phyloP scores from a whole-genome alignment of 768 basidiomycete species.

The Mrakia hoshinonis region DNA sequence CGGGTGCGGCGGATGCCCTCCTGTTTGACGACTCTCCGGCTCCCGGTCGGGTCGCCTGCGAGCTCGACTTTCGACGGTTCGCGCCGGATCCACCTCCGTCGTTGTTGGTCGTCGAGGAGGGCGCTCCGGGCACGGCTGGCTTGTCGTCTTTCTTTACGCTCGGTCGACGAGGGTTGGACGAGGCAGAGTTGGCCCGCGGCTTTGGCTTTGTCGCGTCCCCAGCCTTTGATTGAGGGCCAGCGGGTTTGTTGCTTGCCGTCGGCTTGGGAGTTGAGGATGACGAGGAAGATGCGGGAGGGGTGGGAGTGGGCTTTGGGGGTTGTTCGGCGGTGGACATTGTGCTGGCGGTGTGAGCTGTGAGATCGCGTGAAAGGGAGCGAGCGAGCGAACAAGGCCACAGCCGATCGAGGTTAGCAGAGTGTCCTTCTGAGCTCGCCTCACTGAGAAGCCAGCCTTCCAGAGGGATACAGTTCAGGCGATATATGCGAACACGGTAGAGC shows the following conservation, averaged over 20 bases:
- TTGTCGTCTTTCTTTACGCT: conserved; percentile 18
- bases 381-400: not conserved
- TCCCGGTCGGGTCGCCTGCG: not conserved
- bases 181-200: not conserved
- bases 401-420: not conserved
- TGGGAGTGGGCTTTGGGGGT: not conserved
- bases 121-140: not conserved
- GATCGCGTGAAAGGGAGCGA: not conserved
- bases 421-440: too few relatives aligned
- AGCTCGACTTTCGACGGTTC: conserved; percentile 21
- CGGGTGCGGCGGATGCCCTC: not conserved
- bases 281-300: not conserved
- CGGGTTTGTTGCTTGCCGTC: not conserved
- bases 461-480: too few relatives aligned
- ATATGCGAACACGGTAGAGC: too few relatives aligned
- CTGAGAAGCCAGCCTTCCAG: too few relatives aligned
- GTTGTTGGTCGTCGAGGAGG: not conserved
- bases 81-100: not conserved
- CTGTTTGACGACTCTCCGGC: conserved; percentile 4
- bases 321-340: conserved; percentile 4
- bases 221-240: not conserved
- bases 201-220: not conserved
- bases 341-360: not conserved
- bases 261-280: not conserved
- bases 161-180: not conserved